Evolutionary conservation across 495 filamentous ascomycete genomes (phyloP), one percentile per base, ranked within the genome.

Genomic region (Entonaema liquescens): DNA sequence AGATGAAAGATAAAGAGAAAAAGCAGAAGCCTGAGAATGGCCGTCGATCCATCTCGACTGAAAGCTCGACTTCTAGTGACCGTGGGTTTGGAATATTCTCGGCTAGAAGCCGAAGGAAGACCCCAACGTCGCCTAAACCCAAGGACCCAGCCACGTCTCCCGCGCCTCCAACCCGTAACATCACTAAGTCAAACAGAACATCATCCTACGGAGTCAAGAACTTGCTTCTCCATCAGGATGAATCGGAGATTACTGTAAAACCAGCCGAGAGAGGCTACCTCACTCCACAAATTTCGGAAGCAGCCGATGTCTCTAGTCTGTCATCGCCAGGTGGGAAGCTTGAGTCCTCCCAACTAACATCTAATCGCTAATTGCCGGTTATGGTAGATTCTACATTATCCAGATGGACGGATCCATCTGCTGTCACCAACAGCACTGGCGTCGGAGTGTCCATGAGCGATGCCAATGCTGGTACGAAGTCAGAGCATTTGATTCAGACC

Each of bases 341-440:
- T 44, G 2, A 33, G 5, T 17, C 21, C 29, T 44, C 29, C 31
- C 50, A 9, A 56, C 29, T n/a, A 5, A 17, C 36, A 35, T 44
- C 29, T 17, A 35, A 21, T 61, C 23, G 40, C 67, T 74, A 17
- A 77, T 59, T 17, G 0, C 49, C 42, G 3, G n/a, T 23, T 11
- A 19, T 54, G 2, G 12, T 66, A 81, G 83, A 81, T 65, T 83
- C 82, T 2, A 77, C 79, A 7, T 62, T 82, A 29, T 84, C 82
- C 0, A 82, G 76, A 72, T 75, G 79, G 69, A 83, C 79, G 17
- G 72, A 79, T 3, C 52, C 75, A 28, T 80, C 82, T 44, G 68
- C 74, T 28, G 73, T 77, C 23, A 76, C 77, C 29, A 71, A 77
- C 26, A 75, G 73, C 38, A 74, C 71, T 40, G 73, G 76, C 61